A percentile compares a stretch with the other conserved stretches of the same genome.
phyloP scores from a whole-genome alignment of 75 land plant species.

The Cupressus sempervirens region DNA sequence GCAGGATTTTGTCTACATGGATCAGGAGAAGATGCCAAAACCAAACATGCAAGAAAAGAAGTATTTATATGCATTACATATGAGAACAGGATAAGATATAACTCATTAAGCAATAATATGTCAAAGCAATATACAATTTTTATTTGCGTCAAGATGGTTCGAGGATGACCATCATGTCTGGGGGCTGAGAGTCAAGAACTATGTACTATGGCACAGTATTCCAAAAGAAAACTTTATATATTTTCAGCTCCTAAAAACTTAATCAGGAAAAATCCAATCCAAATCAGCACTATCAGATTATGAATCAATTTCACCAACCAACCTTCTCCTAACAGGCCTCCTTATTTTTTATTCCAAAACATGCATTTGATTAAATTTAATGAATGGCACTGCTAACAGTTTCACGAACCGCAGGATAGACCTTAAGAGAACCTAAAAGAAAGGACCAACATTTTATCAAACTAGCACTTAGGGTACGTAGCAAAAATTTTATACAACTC shows the following conservation, averaged over 20 bases:
- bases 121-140: background rate
- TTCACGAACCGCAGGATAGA: background rate
- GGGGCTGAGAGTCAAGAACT: conserved; percentile 3
- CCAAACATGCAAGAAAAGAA: background rate
- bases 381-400: background rate
- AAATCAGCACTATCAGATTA: conserved; percentile 4
- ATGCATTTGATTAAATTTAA: background rate
- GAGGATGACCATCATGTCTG: background rate
- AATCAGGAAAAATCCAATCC: background rate
- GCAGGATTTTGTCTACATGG: background rate
- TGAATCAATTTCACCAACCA: background rate
- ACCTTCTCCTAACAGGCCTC: background rate
- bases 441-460: background rate
- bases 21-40: background rate
- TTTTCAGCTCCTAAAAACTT: background rate
- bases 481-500: background rate
- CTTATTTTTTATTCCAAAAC: background rate
- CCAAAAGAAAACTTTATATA: background rate
- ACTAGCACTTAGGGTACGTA: background rate
- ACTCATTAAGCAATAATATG: background rate
- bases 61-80: background rate
- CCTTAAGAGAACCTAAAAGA: background rate
- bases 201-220: background rate
- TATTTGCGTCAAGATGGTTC: background rate
- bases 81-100: background rate